phyloP scores from a whole-genome alignment of 169 alveolate species.

The Cryptosporidium baileyi region DNA sequence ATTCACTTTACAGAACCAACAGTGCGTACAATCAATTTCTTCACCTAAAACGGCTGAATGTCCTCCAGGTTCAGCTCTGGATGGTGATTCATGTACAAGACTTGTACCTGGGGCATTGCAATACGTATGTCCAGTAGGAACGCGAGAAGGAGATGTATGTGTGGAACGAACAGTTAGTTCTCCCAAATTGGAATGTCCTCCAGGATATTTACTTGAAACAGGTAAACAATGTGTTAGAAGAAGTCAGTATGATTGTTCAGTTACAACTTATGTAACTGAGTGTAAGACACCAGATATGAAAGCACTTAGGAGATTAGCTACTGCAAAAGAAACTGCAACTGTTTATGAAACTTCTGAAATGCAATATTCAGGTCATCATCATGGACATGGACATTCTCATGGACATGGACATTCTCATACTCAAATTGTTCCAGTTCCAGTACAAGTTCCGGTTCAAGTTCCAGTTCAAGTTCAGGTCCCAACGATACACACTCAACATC shows the following conservation, averaged over 20 bases:
- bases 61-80: slow-evolving; percentile 70
- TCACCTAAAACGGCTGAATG: slow-evolving; percentile 67
- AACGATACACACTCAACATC: slow-evolving; percentile 64
- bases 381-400: slow-evolving; percentile 1
- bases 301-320: slow-evolving; percentile 56
- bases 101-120: slow-evolving; percentile 67
- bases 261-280: slow-evolving; percentile 65
- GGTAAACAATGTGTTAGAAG: slow-evolving; percentile 69
- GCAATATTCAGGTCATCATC: slow-evolving; percentile 42
- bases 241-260: slow-evolving; percentile 68
- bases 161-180: slow-evolving; percentile 65
- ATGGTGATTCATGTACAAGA: slow-evolving; percentile 65
- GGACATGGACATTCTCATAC: slow-evolving; percentile 31
- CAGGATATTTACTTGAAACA: slow-evolving; percentile 69
- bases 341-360: slow-evolving; percentile 8
- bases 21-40: slow-evolving; percentile 37
- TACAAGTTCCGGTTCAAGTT: not conserved
- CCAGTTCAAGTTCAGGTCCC: slow-evolving; percentile 1
- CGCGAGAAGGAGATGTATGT: slow-evolving; percentile 64
- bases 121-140: slow-evolving; percentile 60
- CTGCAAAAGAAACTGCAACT: slow-evolving; percentile 20
- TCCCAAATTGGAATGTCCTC: slow-evolving; percentile 63
- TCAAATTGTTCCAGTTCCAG: not conserved
- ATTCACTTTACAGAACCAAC: slow-evolving; percentile 49
- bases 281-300: slow-evolving; percentile 58